Evolutionary conservation across 192 early-diverging fungal genomes (phyloP), one percentile per base, ranked within the genome.

Genomic region (Dimargaris verticillata): DNA sequence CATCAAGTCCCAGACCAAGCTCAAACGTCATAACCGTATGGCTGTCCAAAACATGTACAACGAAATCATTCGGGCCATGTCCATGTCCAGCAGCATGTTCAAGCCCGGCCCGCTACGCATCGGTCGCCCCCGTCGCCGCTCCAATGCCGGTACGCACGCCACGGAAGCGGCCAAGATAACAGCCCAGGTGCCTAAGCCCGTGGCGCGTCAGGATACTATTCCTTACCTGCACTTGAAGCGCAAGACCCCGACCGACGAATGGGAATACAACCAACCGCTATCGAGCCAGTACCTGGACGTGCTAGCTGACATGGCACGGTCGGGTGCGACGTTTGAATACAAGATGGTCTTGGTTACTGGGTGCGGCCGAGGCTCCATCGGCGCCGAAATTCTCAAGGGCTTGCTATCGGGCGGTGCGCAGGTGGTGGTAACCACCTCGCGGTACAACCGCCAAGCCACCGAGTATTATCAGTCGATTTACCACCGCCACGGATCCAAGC

Each of bases 351-450:
- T 97, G 22, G 77, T 95, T 45, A 97, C 92, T 33, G 93, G 93
- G 58, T 87, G 86, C 66, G 88, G 91, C 68, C 81, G 77, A 53
- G 91, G 81, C 55, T 95, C 92, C 0, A 97, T 97, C 65, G 93
- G 87, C 62, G 78, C 88, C 20, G 78, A 88, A 61, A 72, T 93
- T 47, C 72, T 97, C 53, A 80, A 86, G 74, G 83, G 83, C 28
- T 74, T 95, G 55, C 72, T 97, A 22, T 76, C 81, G 22, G 93
- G 92, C 63, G 93, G 93, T 60, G 88, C 87, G 50, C 74, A 82
- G 64, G 90, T 93, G 26, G 73, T 96, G 61, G 90, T 88, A 9
- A 96, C 93, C 13, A 96, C 93, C 41, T 93, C 91, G 5, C 82
- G 88, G 58, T 93, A 88, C 77, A 90, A 84, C 64, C 80, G 77